Conservation (phyloP, 176 grass and related monocot genomes). For the Carex cristatella region DNA sequence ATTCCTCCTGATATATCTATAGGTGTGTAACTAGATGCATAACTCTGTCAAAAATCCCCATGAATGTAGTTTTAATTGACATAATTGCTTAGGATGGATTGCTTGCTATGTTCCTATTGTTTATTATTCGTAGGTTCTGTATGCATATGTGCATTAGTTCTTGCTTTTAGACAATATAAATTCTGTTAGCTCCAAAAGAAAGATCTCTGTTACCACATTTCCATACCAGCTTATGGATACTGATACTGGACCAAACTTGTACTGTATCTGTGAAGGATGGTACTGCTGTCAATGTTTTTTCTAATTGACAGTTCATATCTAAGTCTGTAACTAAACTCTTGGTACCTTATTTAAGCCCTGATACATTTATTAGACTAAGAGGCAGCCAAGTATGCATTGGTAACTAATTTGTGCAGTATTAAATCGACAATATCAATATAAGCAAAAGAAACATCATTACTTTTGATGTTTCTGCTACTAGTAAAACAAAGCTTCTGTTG, state of each 20-base stretch:
- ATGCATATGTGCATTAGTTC: background rate
- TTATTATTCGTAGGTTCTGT: background rate
- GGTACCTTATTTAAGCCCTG: background rate
- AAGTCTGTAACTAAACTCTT: background rate
- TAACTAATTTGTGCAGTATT: background rate
- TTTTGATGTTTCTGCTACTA: background rate
- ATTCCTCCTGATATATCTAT: background rate
- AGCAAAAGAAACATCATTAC: background rate
- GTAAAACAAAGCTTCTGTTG: background rate
- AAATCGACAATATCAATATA: background rate
- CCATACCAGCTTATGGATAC: background rate
- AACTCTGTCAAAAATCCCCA: background rate
- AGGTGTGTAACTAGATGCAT: background rate
- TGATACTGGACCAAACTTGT: background rate
- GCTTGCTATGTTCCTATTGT: background rate
- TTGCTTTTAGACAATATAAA: background rate
- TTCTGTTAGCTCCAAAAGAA: background rate
- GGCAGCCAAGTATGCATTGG: background rate
- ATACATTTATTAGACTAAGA: background rate
- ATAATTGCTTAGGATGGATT: background rate
- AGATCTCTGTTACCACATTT: background rate
- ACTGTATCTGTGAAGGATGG: background rate
- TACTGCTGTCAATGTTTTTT: background rate
- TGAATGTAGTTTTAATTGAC: background rate
- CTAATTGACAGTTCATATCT: background rate